phyloP scores from a whole-genome alignment of 495 filamentous ascomycete species.

The Hypoxylon trugodes region DNA sequence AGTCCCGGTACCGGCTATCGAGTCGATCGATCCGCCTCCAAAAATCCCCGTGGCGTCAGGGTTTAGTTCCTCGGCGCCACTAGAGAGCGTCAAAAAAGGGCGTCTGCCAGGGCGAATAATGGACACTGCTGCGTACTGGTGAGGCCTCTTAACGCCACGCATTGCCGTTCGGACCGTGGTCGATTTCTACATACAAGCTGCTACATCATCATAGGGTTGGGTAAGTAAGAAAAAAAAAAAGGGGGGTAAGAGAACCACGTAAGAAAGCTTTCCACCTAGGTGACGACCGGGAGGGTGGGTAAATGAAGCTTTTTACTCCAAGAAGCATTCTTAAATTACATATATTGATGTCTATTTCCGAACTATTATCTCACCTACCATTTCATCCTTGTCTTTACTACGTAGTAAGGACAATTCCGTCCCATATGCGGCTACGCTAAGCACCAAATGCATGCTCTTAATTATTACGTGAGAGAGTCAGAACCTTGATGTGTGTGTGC shows the following conservation, averaged over 20 bases:
- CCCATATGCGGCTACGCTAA: slow-evolving; percentile 25
- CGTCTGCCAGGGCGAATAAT: not conserved
- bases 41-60: slow-evolving; percentile 25
- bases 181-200: not conserved
- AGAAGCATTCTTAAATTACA: not conserved
- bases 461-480: slow-evolving; percentile 39
- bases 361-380: slow-evolving; percentile 5
- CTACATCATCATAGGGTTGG: not conserved
- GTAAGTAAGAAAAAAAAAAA: not conserved
- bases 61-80: slow-evolving; percentile 23
- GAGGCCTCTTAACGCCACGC: slow-evolving; percentile 3
- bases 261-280: no score
- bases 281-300: not conserved
- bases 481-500: slow-evolving; percentile 33
- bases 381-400: not conserved
- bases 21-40: slow-evolving; percentile 13
- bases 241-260: not conserved
- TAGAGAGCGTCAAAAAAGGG: not conserved
- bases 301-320: no score
- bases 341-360: not conserved
- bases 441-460: slow-evolving; percentile 23
- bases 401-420: not conserved
- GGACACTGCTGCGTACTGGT: not conserved
- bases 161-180: slow-evolving; percentile 32
- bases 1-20: slow-evolving; percentile 3